phyloP scores from a whole-genome alignment of 352 stramenopile species.

The Pythium coloratum region DNA sequence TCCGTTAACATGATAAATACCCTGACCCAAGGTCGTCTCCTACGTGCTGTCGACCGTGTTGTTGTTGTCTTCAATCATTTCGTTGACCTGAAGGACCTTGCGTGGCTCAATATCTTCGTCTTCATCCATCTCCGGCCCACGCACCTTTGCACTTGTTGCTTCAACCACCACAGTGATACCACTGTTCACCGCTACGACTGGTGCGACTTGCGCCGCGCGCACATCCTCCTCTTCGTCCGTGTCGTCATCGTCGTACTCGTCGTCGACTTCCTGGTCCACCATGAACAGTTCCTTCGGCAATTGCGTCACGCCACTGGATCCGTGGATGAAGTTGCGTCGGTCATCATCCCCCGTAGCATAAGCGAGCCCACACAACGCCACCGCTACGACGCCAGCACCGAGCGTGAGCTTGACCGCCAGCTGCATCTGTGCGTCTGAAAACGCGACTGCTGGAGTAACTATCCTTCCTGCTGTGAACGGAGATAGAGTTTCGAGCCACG shows the following conservation, averaged over 20 bases:
- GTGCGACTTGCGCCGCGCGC: not conserved
- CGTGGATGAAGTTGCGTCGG: constrained; percentile 11
- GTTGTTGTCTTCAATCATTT: not conserved
- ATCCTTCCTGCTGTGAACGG: not conserved
- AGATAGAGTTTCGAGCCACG: not conserved
- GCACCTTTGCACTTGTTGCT: not conserved
- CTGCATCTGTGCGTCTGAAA: not conserved
- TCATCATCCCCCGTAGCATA: constrained; percentile 13
- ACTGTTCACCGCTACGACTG: not conserved
- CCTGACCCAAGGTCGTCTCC: not conserved
- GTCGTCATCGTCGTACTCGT: constrained; percentile 20
- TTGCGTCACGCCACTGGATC: not conserved
- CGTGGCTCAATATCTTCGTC: not conserved
- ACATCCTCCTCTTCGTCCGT: constrained; percentile 22
- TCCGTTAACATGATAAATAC: not conserved
- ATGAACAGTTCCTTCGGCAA: constrained; percentile 10
- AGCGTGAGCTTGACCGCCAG: constrained; percentile 14
- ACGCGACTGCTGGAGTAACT: not conserved
- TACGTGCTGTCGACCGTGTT: not conserved
- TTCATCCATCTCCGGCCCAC: not conserved
- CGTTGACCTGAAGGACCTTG: not conserved
- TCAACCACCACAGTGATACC: not conserved
- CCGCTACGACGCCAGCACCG: constrained; percentile 2
- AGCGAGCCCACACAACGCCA: constrained; percentile 9
- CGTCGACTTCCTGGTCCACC: constrained; percentile 17